Base-by-base conservation (phyloP, 2,329 filamentous ascomycete genomes). In the Beauveria caledonica region DNA sequence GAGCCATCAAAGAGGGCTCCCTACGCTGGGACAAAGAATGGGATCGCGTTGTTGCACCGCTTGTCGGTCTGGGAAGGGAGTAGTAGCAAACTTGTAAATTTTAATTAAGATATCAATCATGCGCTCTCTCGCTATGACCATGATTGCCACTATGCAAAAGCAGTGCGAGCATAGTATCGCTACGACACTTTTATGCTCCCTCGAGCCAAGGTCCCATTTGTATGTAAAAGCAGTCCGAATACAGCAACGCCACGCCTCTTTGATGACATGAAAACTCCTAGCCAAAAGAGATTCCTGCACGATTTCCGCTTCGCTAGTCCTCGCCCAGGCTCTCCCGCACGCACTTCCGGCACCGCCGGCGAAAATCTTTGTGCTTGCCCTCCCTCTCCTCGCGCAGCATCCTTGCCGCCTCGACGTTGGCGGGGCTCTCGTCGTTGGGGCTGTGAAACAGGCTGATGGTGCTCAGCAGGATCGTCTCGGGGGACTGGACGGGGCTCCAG, bases 401-500 rank as follows among this genome's bases (percentile, higher is more conserved):
- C 63, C 89, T 84, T 11, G 93, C 94, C 3, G 94, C 94, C 77
- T 97, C 93, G 29, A 97, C 86, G 71, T 99, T 97, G 54, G 94
- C 94, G 0, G 94, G 91, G 67, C 88, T 93, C 80, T 97, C 94
- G 70, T 96, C 91, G 72, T 99, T 99, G 53, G 94, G 94, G 69
- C 89, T 88, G 64, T 90, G 87, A 65, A 99, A 86, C 78, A 99
- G 87, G 72, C 89, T 94, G 72, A 99, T 95, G 39, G 96, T 92
- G 68, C 86, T 92, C 36, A 99, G 76, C 52, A 99, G 78, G 63
- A 99, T 97, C 23, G 92, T 96, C 80, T 97, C 93, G 58, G 93
- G 92, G 13, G 89, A 92, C 75, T 97, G 94, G 2, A 97, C 93
- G 29, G 94, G 94, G 62, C 84, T 89, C 94, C 94, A 99, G 63